Base-by-base conservation (phyloP, 805 yeast species). In the Candida palmyrensis region DNA sequence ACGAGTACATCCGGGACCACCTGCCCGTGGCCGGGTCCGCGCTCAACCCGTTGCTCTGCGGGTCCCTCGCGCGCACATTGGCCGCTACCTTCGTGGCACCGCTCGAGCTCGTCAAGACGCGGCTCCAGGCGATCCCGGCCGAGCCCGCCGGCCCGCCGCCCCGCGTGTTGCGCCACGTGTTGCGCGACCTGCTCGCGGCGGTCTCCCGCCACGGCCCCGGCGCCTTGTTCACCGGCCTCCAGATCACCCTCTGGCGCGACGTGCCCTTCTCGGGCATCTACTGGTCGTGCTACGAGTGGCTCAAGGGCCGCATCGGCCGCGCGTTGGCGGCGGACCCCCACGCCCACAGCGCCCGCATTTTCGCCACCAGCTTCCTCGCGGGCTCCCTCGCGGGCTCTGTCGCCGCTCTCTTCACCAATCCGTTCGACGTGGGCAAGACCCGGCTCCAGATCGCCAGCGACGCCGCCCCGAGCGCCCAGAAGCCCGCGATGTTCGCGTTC, bases 381-480 rank as follows among this genome's bases (percentile, higher is more conserved):
- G 98, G 98, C 0, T 82, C 90, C 0, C 41, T 82, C 1, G 78
- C 95, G 3, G 98, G 98, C 1, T 57, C 82, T 0, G 59, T 84
- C 3, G 96, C 97, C 0, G 96, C 97, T 0, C 45, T 90, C 2
- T 62, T 73, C 26, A 92, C 98, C 2, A 88, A 94, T 37, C 97
- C 98, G 1, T 92, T 92, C 48, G 98, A 92, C 55, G 98, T 92
- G 7, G 97, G 97, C 4, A 92, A 92, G 50, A 92, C 98, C 4
- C 69, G 97, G 47, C 64, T 86, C 39, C 98, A 92, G 57, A 62
- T 66, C 29, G 54, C 66, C 71, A 85, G 60, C 44, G 53, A 55
- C 17, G 42, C 38, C 18, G 18, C 23, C 11, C 43, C 39, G 29
- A 24, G 29, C 29, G 25, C 13, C 22, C 12, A 52, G 14, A 57